phyloP scores from a whole-genome alignment of 2,329 filamentous ascomycete genomes.

The Fragosphaeria purpurea region DNA sequence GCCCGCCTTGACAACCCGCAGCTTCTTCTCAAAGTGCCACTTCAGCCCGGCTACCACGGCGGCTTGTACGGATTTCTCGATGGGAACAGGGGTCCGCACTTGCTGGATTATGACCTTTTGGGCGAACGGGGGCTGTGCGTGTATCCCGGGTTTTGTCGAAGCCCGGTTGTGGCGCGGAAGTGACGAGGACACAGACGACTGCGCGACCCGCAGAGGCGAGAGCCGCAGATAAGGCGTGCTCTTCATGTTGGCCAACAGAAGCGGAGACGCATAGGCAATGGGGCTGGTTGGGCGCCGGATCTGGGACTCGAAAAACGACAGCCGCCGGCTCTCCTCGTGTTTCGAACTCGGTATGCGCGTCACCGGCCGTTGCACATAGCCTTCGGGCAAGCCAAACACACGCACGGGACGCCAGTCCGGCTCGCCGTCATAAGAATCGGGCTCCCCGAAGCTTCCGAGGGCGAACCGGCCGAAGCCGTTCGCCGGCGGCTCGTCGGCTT shows the following conservation, averaged over 20 bases:
- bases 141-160: conserved; percentile 41
- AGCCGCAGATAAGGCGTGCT: conserved; percentile 70
- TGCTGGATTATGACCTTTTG: conserved; percentile 80
- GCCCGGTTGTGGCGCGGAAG: conserved; percentile 36
- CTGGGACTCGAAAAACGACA: conserved; percentile 60
- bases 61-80: conserved; percentile 74
- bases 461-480: conserved; percentile 59
- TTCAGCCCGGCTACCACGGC: conserved; percentile 81
- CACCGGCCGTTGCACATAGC: conserved; percentile 50
- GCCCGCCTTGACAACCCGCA: conserved; percentile 72
- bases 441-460: conserved; percentile 55
- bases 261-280: conserved; percentile 67
- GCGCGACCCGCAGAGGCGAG: conserved; percentile 42
- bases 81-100: conserved; percentile 79
- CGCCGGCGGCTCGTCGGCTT: conserved; percentile 59
- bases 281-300: conserved; percentile 49
- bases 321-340: conserved; percentile 38
- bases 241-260: conserved; percentile 78
- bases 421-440: conserved; percentile 42
- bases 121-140: conserved; percentile 48
- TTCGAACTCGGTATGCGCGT: conserved; percentile 48
- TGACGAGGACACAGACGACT: background rate
- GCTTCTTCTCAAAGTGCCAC: conserved; percentile 73
- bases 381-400: conserved; percentile 81
- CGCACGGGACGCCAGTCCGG: conserved; percentile 71